Base-by-base conservation (phyloP, 2,329 filamentous ascomycete species). In the Clarireedia homoeocarpa region DNA sequence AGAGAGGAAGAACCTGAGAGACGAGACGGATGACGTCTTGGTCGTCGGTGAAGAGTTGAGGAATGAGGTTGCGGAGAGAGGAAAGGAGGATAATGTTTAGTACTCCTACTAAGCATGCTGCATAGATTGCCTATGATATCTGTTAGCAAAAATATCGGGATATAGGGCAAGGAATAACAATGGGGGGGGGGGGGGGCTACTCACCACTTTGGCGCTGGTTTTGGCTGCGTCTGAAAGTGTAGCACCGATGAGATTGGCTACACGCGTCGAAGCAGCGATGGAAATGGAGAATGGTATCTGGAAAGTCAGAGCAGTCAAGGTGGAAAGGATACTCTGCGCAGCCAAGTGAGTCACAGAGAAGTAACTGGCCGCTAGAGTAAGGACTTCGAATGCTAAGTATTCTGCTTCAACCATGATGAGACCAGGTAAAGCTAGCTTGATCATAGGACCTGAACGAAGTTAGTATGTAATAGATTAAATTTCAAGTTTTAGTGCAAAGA, bases 371-470 rank as follows among this genome's bases (percentile, higher is more conserved):
- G 85, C 83, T n/a, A 96, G 77, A 0, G 91, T 96, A 60, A 96
- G 76, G 49, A 96, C 83, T 70, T 97, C 92, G 70, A 97, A 97
- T 6, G 91, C 91, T 10, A 96, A 79, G 73, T 89, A 95, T 70
- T 97, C 92, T 5, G 92, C 91, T 70, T 95, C 85, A 2, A 97
- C 87, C 91, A 96, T 96, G 62, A 96, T 75, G 69, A 97, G 84
- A 1, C 92, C 92, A 0, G 92, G 91, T 12, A 96, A 75, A 0
- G 92, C 90, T 39, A 97, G 84, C 48, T 84, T 83, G 65, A 97
- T 82, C 92, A 95, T 95, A 7, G 86, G 85, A 1, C 77, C 66
- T 68, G 77, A 12, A 7, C 6, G 34, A 12, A 27, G 12, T 64
- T 57, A 65, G 58, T 14, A 55, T 17, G 50, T 2, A 30, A 49